phyloP scores from a whole-genome alignment of 352 stramenopile genomes.

The Phytophthora foliorum region DNA sequence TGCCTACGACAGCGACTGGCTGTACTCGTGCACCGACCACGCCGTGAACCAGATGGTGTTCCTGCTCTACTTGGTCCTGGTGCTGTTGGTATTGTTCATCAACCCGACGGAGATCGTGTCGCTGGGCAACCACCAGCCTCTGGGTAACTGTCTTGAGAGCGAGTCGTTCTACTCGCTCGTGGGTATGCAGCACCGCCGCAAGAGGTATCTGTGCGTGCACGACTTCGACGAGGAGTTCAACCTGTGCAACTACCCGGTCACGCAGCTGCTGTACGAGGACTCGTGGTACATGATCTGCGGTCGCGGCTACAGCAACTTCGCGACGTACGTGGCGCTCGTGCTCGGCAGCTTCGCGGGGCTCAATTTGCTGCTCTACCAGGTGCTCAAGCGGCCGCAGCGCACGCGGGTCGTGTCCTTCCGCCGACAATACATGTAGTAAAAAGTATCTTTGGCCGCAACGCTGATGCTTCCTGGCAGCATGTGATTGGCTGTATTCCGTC shows the following conservation, averaged over 20 bases:
- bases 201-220: constrained; percentile 78
- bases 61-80: constrained; percentile 68
- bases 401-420: constrained; percentile 69
- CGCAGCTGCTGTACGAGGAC: constrained; percentile 77
- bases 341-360: constrained; percentile 53
- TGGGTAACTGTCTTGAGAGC: constrained; percentile 73
- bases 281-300: constrained; percentile 91
- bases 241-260: constrained; percentile 81
- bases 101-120: constrained; percentile 80
- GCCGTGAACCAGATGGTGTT: constrained; percentile 87
- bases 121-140: constrained; percentile 75
- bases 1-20: constrained; percentile 85
- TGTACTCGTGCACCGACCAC: constrained; percentile 81
- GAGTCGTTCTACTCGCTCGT: constrained; percentile 73
- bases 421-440: constrained; percentile 40
- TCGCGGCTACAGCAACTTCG: constrained; percentile 64
- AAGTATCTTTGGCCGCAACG: constrained; percentile 17
- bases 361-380: constrained; percentile 76
- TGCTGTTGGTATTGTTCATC: constrained; percentile 68
- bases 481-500: constrained; percentile 38
- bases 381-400: constrained; percentile 76
- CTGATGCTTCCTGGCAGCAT: constrained; percentile 37
- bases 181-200: constrained; percentile 62
- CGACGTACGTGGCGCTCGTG: constrained; percentile 64
- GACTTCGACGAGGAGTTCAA: constrained; percentile 90